phyloP scores from a whole-genome alignment of 208 protist species.

The Lotmaria passim region DNA sequence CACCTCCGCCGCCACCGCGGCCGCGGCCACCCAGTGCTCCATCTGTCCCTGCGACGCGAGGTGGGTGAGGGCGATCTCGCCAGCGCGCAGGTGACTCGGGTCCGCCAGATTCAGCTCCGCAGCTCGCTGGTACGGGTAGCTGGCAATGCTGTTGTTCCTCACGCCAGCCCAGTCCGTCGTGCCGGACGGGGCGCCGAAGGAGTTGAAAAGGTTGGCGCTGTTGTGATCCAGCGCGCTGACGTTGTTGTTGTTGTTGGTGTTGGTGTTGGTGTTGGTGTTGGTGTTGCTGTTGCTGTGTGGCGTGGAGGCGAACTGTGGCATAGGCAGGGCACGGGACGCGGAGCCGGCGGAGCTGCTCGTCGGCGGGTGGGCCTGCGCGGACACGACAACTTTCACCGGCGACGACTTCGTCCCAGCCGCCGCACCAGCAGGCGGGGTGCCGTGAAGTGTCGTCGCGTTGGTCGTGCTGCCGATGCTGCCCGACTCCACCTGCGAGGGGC shows the following conservation, averaged over 20 bases:
- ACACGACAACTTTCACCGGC: neutral
- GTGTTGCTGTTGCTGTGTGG: neutral
- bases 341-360: constrained; percentile 6
- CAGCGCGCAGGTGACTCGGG: constrained; percentile 22
- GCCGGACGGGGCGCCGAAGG: neutral
- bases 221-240: neutral
- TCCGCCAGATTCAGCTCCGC: constrained; percentile 35
- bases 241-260: neutral
- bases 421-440: neutral
- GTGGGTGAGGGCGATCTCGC: constrained; percentile 35
- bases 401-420: constrained; percentile 2
- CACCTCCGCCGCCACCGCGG: constrained; percentile 29
- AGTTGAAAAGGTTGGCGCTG: constrained; percentile 20
- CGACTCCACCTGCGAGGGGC: constrained; percentile 4
- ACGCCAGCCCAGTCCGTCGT: constrained; percentile 8
- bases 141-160: constrained; percentile 18
- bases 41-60: constrained; percentile 33
- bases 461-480: constrained; percentile 1
- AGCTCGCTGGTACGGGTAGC: constrained; percentile 18
- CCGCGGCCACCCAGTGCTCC: constrained; percentile 34
- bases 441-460: neutral
- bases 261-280: neutral
- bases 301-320: constrained; percentile 10
- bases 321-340: neutral
- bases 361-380: neutral